Percentiles rank a stretch among this genome's conserved stretches.
Conservation (phyloP, 164 flowering plant species). For the Berberis vulgaris region DNA sequence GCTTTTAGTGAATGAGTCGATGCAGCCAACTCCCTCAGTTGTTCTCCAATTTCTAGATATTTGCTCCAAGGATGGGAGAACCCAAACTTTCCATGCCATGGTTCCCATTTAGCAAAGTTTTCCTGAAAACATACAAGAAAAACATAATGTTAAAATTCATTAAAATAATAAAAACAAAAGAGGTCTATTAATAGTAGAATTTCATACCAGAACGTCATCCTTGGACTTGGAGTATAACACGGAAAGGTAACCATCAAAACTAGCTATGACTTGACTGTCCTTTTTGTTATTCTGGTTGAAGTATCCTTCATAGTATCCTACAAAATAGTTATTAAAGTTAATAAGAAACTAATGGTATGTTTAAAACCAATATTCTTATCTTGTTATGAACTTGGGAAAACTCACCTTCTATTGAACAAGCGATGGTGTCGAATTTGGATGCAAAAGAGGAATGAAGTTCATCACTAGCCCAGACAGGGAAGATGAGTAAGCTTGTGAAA, state of each 20-base stretch:
- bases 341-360: not conserved
- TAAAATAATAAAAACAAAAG: not conserved
- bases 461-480: constrained; percentile 71
- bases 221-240: constrained; percentile 53
- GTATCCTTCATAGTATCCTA: constrained; percentile 35
- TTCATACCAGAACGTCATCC: constrained; percentile 59
- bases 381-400: not conserved
- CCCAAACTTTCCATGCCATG: constrained; percentile 87
- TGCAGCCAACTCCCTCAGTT: constrained; percentile 56
- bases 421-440: constrained; percentile 42
- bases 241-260: constrained; percentile 28
- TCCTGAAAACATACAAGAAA: constrained; percentile 31
- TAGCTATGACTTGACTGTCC: constrained; percentile 12
- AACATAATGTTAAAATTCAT: not conserved
- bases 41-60: constrained; percentile 47
- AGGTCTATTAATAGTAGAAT: not conserved
- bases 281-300: constrained; percentile 22
- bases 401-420: constrained; percentile 51
- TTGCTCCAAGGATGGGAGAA: constrained; percentile 60
- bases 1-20: constrained; percentile 28
- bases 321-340: not conserved
- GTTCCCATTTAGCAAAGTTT: constrained; percentile 86
- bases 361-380: not conserved
- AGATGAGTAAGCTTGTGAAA: constrained; percentile 42
- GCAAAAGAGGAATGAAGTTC: constrained; percentile 49